phyloP scores from a whole-genome alignment of 1,139 yeast genomes.

The Yamadazyma blattariae region DNA sequence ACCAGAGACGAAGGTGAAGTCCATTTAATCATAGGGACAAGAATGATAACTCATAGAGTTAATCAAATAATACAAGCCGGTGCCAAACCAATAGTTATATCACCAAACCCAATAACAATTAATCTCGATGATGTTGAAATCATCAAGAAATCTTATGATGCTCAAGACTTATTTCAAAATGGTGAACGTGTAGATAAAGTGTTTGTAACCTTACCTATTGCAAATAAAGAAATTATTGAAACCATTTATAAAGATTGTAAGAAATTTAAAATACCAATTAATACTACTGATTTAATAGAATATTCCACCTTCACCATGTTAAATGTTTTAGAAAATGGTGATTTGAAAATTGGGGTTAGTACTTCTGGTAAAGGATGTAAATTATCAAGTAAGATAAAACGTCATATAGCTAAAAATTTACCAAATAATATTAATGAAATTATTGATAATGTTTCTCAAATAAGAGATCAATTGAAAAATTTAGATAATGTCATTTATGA shows the following conservation, averaged over 20 bases:
- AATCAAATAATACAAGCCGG: slow-evolving; percentile 51
- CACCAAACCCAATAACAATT: slow-evolving; percentile 13
- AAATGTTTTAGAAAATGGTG: slow-evolving; percentile 70
- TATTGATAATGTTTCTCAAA: slow-evolving; percentile 64
- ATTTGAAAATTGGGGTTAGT: slow-evolving; percentile 78
- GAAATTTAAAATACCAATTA: slow-evolving; percentile 72
- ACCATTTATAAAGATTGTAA: slow-evolving; percentile 50
- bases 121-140: slow-evolving; percentile 11
- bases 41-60: slow-evolving; percentile 39
- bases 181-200: slow-evolving; percentile 72
- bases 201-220: slow-evolving; percentile 48
- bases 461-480: slow-evolving; percentile 54
- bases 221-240: slow-evolving; percentile 1
- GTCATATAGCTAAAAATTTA: slow-evolving; percentile 65
- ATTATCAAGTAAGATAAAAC: slow-evolving; percentile 72
- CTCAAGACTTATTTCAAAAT: slow-evolving; percentile 49
- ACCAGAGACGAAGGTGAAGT: slow-evolving; percentile 30
- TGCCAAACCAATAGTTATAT: slow-evolving; percentile 53
- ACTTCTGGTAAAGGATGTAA: slow-evolving; percentile 92
- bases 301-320: slow-evolving; percentile 73
- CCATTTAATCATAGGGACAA: slow-evolving; percentile 59
- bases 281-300: slow-evolving; percentile 71
- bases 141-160: slow-evolving; percentile 21
- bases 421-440: slow-evolving; percentile 72
- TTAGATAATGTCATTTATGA: slow-evolving; percentile 55